These are phyloP conservation scores for Copromyces sp. DNA, from an alignment of 495 filamentous ascomycete species.

Conservation along the genomic window DNA sequence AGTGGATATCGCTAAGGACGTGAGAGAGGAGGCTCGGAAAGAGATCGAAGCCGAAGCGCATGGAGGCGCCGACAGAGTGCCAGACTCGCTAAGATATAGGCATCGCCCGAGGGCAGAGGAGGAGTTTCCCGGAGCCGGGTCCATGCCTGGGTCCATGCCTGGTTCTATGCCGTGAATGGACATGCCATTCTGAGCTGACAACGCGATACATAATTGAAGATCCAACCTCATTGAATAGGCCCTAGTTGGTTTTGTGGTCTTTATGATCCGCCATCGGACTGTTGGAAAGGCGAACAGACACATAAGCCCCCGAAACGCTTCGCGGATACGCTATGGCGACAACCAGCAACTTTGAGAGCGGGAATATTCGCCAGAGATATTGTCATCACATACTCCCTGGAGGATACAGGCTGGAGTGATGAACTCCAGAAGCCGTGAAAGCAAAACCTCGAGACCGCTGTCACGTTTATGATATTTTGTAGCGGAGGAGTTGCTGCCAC, in stretches of 20 bases:
- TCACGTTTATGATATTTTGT: background rate
- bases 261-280: background rate
- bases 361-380: background rate
- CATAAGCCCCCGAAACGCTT: background rate
- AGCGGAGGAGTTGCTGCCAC: background rate
- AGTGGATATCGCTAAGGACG: slow-evolving; percentile 36
- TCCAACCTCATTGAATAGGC: background rate
- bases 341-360: background rate
- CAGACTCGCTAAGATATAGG: slow-evolving; percentile 28
- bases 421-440: background rate
- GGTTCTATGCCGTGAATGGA: slow-evolving; percentile 1
- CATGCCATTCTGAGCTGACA: background rate
- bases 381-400: background rate
- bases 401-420: background rate
- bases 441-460: background rate
- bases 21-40: slow-evolving; percentile 36
- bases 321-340: background rate
- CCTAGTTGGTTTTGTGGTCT: background rate
- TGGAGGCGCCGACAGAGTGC: slow-evolving; percentile 22
- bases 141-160: slow-evolving; percentile 26
- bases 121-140: slow-evolving; percentile 22
- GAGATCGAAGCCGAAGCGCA: slow-evolving; percentile 36
- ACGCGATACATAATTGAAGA: background rate
- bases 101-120: slow-evolving; percentile 26
- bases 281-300: background rate